phyloP scores from a whole-genome alignment of 495 filamentous ascomycete genomes.

The Achaetomiella virescens region DNA sequence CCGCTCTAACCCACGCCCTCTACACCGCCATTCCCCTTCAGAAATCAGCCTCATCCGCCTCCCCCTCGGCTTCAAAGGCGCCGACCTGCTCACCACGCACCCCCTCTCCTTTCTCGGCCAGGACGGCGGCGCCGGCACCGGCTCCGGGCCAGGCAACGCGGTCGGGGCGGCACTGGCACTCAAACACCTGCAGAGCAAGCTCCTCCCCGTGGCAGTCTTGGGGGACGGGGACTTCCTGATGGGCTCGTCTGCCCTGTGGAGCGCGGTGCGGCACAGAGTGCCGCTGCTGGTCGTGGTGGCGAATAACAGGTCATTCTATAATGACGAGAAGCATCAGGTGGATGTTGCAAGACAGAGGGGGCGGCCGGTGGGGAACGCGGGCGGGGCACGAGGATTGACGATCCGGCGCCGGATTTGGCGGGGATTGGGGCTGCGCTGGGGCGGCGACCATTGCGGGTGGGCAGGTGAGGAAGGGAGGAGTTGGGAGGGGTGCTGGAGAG shows the following conservation, averaged over 20 bases:
- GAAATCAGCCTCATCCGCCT: background rate
- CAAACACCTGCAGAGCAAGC: background rate
- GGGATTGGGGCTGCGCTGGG: background rate
- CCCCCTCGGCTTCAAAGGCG: background rate
- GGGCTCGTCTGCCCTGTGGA: slow-evolving; percentile 6
- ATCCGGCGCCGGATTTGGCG: background rate
- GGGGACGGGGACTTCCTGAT: slow-evolving; percentile 4
- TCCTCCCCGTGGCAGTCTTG: background rate
- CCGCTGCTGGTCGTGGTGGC: slow-evolving; percentile 5
- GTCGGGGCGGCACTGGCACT: background rate
- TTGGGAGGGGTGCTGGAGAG: background rate
- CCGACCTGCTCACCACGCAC: background rate
- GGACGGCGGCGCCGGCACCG: background rate
- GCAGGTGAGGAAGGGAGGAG: background rate
- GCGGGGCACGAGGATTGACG: background rate
- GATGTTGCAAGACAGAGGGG: background rate
- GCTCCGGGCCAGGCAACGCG: background rate
- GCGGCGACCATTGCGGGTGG: background rate
- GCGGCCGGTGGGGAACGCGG: background rate
- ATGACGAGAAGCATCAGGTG: background rate
- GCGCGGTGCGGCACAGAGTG: background rate
- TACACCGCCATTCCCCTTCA: background rate
- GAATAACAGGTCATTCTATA: background rate
- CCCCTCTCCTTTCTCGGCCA: background rate
- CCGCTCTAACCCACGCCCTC: background rate